phyloP scores from a whole-genome alignment of 1,139 yeast species.

The Debaryomyces singareniensis region DNA sequence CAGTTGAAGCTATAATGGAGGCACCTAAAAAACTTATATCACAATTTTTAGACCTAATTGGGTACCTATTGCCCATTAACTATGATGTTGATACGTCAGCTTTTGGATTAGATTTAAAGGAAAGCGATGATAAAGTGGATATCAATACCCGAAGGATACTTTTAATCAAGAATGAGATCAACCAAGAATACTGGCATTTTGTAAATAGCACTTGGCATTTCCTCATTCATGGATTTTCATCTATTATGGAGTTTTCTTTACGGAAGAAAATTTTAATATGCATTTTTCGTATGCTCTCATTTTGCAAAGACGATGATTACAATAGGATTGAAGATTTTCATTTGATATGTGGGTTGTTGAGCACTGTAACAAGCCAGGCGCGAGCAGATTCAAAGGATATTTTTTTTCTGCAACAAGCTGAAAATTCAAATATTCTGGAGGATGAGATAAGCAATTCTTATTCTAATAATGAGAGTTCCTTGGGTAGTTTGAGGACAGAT shows the following conservation, averaged over 20 bases:
- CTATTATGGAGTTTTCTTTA: constrained; percentile 65
- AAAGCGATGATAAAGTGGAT: constrained; percentile 17
- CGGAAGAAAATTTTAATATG: constrained; percentile 56
- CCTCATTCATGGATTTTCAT: constrained; percentile 65
- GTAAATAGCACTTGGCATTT: constrained; percentile 50
- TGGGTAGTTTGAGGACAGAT: no score
- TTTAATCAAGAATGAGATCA: constrained; percentile 15
- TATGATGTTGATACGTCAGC: constrained; percentile 23
- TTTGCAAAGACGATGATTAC: constrained; percentile 15
- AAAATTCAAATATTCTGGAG: no score
- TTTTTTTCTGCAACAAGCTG: not conserved
- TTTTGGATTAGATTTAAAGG: constrained; percentile 20
- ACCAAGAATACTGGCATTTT: constrained; percentile 33
- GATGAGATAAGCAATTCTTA: no score
- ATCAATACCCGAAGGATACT: constrained; percentile 23
- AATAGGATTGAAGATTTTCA: constrained; percentile 17
- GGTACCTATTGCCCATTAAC: constrained; percentile 49
- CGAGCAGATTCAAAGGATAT: constrained; percentile 20
- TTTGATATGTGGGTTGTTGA: constrained; percentile 44
- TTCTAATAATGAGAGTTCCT: no score
- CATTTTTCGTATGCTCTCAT: constrained; percentile 46
- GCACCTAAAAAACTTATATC: constrained; percentile 62
- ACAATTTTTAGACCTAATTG: constrained; percentile 51
- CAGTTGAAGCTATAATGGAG: constrained; percentile 69
- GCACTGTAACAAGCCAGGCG: constrained; percentile 66